phyloP scores from a whole-genome alignment of 2,329 filamentous ascomycete genomes.

The Penicillium thymicola region DNA sequence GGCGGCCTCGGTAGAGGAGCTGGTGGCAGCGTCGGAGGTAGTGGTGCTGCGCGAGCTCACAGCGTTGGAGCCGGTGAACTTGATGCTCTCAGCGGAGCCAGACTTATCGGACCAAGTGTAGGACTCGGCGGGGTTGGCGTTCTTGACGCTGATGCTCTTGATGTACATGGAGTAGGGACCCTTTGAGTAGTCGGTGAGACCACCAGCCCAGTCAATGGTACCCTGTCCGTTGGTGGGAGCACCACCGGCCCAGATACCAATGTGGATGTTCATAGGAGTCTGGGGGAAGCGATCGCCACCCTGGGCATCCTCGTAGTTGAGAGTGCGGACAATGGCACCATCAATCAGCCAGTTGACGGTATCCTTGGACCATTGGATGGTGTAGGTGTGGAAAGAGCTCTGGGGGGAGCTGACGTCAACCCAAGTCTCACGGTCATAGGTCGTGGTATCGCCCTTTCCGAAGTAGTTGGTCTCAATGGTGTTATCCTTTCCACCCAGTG shows the following conservation, averaged over 20 bases:
- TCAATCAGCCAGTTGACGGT: slow-evolving; percentile 65
- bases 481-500: slow-evolving; percentile 34
- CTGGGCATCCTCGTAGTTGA: slow-evolving; percentile 58
- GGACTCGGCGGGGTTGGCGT: slow-evolving; percentile 58
- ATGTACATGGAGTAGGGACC: slow-evolving; percentile 74
- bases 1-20: slow-evolving; percentile 1
- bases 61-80: slow-evolving; percentile 31
- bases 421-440: slow-evolving; percentile 81
- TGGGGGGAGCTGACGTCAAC: slow-evolving; percentile 62
- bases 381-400: slow-evolving; percentile 45
- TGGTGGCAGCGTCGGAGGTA: slow-evolving; percentile 5
- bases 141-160: slow-evolving; percentile 56
- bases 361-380: slow-evolving; percentile 64
- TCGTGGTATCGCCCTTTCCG: slow-evolving; percentile 76
- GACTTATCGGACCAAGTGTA: slow-evolving; percentile 63
- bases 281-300: slow-evolving; percentile 63
- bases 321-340: slow-evolving; percentile 58
- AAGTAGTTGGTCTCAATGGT: slow-evolving; percentile 85
- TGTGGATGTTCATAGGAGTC: slow-evolving; percentile 68
- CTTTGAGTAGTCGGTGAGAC: slow-evolving; percentile 61
- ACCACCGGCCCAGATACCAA: slow-evolving; percentile 69
- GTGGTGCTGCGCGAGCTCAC: slow-evolving; percentile 10
- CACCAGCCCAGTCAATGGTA: slow-evolving; percentile 68
- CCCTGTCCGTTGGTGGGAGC: slow-evolving; percentile 39
- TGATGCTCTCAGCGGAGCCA: slow-evolving; percentile 64